phyloP scores from a whole-genome alignment of 345 rosid genomes.

The Euphorbia lathyris region DNA sequence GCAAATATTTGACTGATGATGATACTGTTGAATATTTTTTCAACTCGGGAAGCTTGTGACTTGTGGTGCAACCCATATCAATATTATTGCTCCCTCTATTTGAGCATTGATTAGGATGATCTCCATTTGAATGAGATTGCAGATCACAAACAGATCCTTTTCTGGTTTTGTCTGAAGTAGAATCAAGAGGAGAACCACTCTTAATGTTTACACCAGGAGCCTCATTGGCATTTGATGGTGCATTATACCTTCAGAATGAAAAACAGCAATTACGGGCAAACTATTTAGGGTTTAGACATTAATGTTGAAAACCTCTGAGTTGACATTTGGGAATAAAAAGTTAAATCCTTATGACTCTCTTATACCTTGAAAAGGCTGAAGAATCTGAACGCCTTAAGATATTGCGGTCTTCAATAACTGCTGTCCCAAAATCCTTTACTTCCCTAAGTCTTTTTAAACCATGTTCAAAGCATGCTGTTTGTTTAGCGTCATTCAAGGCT shows the following conservation, averaged over 20 bases:
- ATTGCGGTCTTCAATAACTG: constrained; percentile 41
- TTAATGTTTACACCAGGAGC: constrained; percentile 25
- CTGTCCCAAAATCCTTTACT: constrained; percentile 24
- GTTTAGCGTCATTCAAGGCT: constrained; percentile 30
- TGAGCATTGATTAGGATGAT: constrained; percentile 42
- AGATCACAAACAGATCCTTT: constrained; percentile 25
- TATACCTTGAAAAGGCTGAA: constrained; percentile 58
- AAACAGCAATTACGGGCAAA: background rate
- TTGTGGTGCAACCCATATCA: constrained; percentile 49
- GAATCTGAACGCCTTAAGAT: constrained; percentile 49
- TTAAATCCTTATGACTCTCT: background rate
- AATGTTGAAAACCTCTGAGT: constrained; percentile 5
- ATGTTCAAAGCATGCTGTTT: constrained; percentile 26
- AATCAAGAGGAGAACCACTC: constrained; percentile 30
- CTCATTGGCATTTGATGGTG: constrained; percentile 32
- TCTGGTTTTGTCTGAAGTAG: constrained; percentile 21
- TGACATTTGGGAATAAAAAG: background rate
- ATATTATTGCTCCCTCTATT: constrained; percentile 44
- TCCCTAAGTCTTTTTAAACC: constrained; percentile 41
- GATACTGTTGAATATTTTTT: constrained; percentile 37
- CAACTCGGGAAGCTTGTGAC: constrained; percentile 30
- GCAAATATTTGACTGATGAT: constrained; percentile 30
- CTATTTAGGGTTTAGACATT: constrained; percentile 11
- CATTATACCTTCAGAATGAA: constrained; percentile 40
- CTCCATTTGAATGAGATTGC: constrained; percentile 29